Evolutionary conservation across 1,139 yeast species (phyloP).

Genomic region (Taphrina betulina): DNA sequence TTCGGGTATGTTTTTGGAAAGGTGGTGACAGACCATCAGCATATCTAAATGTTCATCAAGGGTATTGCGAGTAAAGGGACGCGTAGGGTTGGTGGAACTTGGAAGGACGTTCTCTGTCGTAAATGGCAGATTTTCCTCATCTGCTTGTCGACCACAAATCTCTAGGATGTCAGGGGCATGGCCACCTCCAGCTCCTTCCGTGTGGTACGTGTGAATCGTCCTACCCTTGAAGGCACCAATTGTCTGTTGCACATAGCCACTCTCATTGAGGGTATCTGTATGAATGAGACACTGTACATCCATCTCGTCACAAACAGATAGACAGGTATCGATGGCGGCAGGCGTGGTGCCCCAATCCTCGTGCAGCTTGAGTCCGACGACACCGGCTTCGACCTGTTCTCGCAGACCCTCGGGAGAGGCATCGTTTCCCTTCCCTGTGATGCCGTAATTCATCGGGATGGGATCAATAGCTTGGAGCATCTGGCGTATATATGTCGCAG

Average conservation of each 20-base stretch:
- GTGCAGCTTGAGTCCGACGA: constrained; percentile 34
- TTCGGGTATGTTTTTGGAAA: constrained; percentile 35
- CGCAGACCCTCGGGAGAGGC: constrained; percentile 22
- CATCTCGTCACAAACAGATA: constrained; percentile 35
- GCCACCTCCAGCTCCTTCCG: constrained; percentile 36
- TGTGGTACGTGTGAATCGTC: constrained; percentile 36
- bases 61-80: constrained; percentile 35
- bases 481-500: constrained; percentile 21
- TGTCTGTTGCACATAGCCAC: constrained; percentile 34
- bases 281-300: constrained; percentile 36
- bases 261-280: constrained; percentile 35
- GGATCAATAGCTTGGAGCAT: constrained; percentile 34
- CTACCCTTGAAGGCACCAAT: constrained; percentile 35
- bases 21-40: constrained; percentile 36
- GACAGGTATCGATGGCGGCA: constrained; percentile 33
- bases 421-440: constrained; percentile 36
- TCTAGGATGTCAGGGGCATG: constrained; percentile 36
- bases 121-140: constrained; percentile 13
- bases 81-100: constrained; percentile 35
- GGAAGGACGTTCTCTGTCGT: constrained; percentile 33
- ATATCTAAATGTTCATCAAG: constrained; percentile 35
- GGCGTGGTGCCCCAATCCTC: constrained; percentile 37
- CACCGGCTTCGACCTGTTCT: constrained; percentile 34
- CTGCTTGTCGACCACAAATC: constrained; percentile 24
- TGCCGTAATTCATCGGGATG: constrained; percentile 34